phyloP scores from a whole-genome alignment of 768 basidiomycete species.

The Daedalea quercina region DNA sequence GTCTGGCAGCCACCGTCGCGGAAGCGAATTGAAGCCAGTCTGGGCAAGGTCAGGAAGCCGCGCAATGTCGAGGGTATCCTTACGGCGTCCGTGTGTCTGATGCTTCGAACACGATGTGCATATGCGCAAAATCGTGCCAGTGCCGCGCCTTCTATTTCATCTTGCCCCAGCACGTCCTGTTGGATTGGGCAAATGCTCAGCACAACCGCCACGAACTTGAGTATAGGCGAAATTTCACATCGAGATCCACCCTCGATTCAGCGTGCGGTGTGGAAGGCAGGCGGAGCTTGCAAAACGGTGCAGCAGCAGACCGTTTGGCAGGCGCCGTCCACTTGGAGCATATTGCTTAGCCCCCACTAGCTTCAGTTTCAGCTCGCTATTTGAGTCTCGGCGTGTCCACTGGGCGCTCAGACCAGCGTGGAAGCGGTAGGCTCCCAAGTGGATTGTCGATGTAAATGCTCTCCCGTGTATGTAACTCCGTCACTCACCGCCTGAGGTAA shows the following conservation, averaged over 20 bases:
- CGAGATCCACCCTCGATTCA: too few relatives aligned
- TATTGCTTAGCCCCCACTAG: too few relatives aligned
- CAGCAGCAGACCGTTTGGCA: too few relatives aligned
- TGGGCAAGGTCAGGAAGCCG: constrained; percentile 2
- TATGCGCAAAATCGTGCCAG: constrained; percentile 6
- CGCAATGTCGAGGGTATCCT: not conserved
- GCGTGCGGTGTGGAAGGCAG: too few relatives aligned
- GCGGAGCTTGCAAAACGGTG: not conserved
- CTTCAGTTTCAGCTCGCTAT: too few relatives aligned
- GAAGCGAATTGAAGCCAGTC: constrained; percentile 8
- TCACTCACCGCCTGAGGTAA: not conserved
- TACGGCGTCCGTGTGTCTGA: constrained; percentile 8
- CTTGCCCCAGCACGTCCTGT: not conserved
- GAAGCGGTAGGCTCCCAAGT: not conserved
- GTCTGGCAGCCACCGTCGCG: constrained; percentile 9
- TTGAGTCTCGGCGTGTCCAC: too few relatives aligned
- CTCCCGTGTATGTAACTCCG: not conserved
- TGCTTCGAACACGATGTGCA: constrained; percentile 3
- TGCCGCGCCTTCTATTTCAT: not conserved
- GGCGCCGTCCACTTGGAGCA: not conserved
- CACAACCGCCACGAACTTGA: too few relatives aligned
- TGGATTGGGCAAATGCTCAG: not conserved
- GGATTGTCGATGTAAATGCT: not conserved
- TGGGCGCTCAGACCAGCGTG: not conserved
- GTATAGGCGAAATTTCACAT: too few relatives aligned